Evolutionary conservation across 495 filamentous ascomycete species (phyloP), one percentile per base, ranked within the genome.

Genomic region (Penicillium turbatum): DNA sequence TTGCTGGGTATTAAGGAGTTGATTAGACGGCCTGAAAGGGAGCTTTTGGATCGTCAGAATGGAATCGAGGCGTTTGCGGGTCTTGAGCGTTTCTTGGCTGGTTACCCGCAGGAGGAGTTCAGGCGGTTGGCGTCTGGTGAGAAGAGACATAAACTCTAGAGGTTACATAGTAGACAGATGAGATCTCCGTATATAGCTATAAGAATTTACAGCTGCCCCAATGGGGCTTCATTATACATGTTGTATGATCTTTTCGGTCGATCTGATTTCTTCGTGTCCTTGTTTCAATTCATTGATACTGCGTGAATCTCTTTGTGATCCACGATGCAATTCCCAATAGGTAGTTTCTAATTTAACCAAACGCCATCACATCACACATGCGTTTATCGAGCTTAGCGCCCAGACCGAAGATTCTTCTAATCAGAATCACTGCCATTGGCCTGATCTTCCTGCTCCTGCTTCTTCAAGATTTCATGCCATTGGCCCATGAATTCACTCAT

Each of bases 21-120:
- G 61, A 87, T 98, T 32, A 62, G 88, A 27, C 76, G 78, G 65
- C 88, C 89, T n/a, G 81, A 87, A 61, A 71, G 77, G 60, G 87
- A 91, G 45, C 61, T 80, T 11, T 59, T 95, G 62, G 90, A 97
- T 68, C 72, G 66, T 54, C 83, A 89, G 73, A 90, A 86, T 62
- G 81, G 87, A 3, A 67, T 79, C 21, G 93, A 98, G 79, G 89
- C 91, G 7, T 90, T 95, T 72, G 84, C 80, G 2, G 92, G 92
- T 0, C 57, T 97, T 57, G 86, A 95, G 48, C 75, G 90, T 51
- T 97, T 97, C 55, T 53, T 86, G 43, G 76, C 60, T 26, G 92
- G 92, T 0, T 73, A 86, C 42, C 92, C 93, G 36, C 89, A 96
- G 77, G 78, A 83, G 68, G 88, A 96, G 77, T 97, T 98, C 65